phyloP scores from a whole-genome alignment of 2,329 filamentous ascomycete genomes.

The Fusarium sp. region DNA sequence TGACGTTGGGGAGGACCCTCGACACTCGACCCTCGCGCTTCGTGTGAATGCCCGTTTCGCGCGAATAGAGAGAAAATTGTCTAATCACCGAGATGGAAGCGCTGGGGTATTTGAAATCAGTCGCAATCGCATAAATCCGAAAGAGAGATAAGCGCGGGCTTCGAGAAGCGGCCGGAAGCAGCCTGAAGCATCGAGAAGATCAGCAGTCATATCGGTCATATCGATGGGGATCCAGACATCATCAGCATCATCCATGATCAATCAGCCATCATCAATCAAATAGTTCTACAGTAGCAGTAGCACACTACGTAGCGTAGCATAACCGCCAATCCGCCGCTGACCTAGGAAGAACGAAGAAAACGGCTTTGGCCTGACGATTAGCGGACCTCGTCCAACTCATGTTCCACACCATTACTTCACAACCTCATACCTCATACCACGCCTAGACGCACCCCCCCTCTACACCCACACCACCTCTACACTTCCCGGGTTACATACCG shows the following conservation, averaged over 20 bases:
- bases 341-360: slow-evolving; percentile 40
- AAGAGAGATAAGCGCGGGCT: background rate
- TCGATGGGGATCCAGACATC: slow-evolving; percentile 24
- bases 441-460: slow-evolving; percentile 2
- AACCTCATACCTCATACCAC: slow-evolving; percentile 27
- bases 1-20: slow-evolving; percentile 20
- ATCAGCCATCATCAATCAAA: slow-evolving; percentile 37
- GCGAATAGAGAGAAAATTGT: slow-evolving; percentile 5
- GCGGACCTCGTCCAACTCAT: slow-evolving; percentile 10
- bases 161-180: slow-evolving; percentile 31
- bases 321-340: slow-evolving; percentile 33
- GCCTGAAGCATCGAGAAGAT: slow-evolving; percentile 35
- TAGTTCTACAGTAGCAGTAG: slow-evolving; percentile 13
- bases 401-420: slow-evolving; percentile 29
- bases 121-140: background rate
- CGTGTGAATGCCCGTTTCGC: slow-evolving; percentile 14
- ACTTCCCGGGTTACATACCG: slow-evolving; percentile 35
- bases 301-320: slow-evolving; percentile 20
- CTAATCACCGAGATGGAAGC: background rate
- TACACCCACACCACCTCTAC: slow-evolving; percentile 26
- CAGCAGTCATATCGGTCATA: slow-evolving; percentile 34
- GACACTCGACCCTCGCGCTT: slow-evolving; percentile 17
- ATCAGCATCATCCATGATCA: slow-evolving; percentile 42
- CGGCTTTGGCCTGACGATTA: slow-evolving; percentile 36
- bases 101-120: slow-evolving; percentile 40